Percentiles rank a stretch among this genome's conserved stretches.
Evolutionary conservation across 805 yeast species (phyloP).

Genomic region (Kodamaea nitidulidarum): DNA sequence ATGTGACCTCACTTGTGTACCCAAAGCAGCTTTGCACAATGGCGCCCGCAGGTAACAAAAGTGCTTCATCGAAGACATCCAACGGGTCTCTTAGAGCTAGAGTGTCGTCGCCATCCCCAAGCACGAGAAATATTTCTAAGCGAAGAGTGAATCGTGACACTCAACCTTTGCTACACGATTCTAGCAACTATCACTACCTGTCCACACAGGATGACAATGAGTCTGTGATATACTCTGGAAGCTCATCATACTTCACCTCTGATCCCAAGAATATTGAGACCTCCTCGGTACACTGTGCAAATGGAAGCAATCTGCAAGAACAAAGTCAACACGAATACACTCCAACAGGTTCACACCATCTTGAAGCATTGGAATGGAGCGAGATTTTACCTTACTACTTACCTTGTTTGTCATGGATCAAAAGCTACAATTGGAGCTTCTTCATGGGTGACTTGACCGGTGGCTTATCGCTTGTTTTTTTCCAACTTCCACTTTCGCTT

Average conservation of each 20-base stretch:
- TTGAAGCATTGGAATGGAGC: constrained; percentile 24
- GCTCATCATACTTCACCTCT: background rate
- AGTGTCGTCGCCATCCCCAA: constrained; percentile 12
- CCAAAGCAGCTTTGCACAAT: background rate
- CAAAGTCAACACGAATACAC: constrained; percentile 15
- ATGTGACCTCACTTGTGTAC: background rate
- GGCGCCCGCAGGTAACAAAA: background rate
- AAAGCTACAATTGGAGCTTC: constrained; percentile 38
- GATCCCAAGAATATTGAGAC: background rate
- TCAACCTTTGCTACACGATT: constrained; percentile 12
- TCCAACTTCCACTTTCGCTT: constrained; percentile 79
- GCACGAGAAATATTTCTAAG: constrained; percentile 18
- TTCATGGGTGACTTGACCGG: constrained; percentile 67
- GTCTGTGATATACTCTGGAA: constrained; percentile 8
- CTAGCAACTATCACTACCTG: background rate
- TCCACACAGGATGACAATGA: constrained; percentile 7
- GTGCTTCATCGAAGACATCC: too few species aligned
- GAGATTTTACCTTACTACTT: constrained; percentile 55
- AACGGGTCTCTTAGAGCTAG: background rate
- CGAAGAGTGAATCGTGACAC: constrained; percentile 17
- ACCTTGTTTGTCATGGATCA: constrained; percentile 68
- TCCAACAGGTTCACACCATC: constrained; percentile 19
- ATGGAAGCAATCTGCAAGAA: background rate
- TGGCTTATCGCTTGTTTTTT: constrained; percentile 83
- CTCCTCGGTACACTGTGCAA: too few species aligned